Evolutionary conservation across 306 rosid species (phyloP).

Genomic region (apple (Malus domestica)): ASM211411v1 NC_041801.1:17799001-17799500

Average conservation of each 20-base stretch:
- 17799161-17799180: not conserved
- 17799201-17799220: constrained; percentile 72
- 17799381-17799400: constrained; percentile 37
- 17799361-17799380: not conserved
- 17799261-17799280: constrained; percentile 36
- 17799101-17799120: not conserved
- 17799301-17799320: constrained; percentile 23
- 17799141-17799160: not conserved
- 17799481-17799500: not conserved
- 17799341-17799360: not conserved
- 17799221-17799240: constrained; percentile 77
- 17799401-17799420: constrained; percentile 20
- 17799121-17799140: not conserved
- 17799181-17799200: constrained; percentile 14
- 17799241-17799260: constrained; percentile 49
- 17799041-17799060: not conserved
- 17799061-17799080: not conserved
- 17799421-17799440: constrained; percentile 40
- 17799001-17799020: not conserved
- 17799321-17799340: not conserved
- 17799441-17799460: constrained; percentile 47
- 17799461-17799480: constrained; percentile 48
- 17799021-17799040: not conserved
- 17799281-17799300: constrained; percentile 68
- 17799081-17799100: not conserved